phyloP scores from a whole-genome alignment of 495 filamentous ascomycete species.

The Penicillium pulvis region DNA sequence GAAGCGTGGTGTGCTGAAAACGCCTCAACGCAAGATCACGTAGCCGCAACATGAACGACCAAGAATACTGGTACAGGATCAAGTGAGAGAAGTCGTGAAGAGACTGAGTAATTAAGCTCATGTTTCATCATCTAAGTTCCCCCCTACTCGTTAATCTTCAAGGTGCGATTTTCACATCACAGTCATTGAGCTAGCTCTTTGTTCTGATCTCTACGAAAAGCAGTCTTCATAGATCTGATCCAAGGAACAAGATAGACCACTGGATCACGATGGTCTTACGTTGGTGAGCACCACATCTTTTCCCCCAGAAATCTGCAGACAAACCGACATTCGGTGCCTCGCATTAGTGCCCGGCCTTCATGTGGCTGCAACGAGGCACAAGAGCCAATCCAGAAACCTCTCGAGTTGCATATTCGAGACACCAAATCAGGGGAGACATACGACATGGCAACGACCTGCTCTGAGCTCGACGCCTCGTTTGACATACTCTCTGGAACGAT shows the following conservation, averaged over 20 bases:
- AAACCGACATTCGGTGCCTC: not conserved
- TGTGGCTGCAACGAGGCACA: slow-evolving; percentile 17
- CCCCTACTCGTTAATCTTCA: too few relatives aligned
- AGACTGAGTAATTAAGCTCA: too few relatives aligned
- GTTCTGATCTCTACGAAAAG: too few relatives aligned
- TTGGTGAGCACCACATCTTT: not conserved
- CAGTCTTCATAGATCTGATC: too few relatives aligned
- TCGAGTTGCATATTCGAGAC: slow-evolving; percentile 17
- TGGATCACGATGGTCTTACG: not conserved
- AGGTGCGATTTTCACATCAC: too few relatives aligned
- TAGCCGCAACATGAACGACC: too few relatives aligned
- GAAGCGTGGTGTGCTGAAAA: too few relatives aligned
- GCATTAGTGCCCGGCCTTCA: slow-evolving; percentile 6
- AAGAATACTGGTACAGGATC: too few relatives aligned
- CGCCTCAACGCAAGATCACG: too few relatives aligned
- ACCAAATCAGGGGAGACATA: slow-evolving; percentile 14
- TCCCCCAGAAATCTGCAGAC: not conserved
- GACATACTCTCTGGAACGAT: slow-evolving; percentile 26
- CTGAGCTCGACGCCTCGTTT: slow-evolving; percentile 31
- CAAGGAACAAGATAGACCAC: not conserved
- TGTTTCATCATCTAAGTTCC: too few relatives aligned
- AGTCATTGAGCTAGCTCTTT: too few relatives aligned
- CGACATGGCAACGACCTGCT: slow-evolving; percentile 17
- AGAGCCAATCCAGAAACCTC: slow-evolving; percentile 5
- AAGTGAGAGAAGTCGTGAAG: too few relatives aligned